Base-by-base conservation (phyloP, 2,329 filamentous ascomycete genomes). In the Bimuria novae-zelandiae region DNA sequence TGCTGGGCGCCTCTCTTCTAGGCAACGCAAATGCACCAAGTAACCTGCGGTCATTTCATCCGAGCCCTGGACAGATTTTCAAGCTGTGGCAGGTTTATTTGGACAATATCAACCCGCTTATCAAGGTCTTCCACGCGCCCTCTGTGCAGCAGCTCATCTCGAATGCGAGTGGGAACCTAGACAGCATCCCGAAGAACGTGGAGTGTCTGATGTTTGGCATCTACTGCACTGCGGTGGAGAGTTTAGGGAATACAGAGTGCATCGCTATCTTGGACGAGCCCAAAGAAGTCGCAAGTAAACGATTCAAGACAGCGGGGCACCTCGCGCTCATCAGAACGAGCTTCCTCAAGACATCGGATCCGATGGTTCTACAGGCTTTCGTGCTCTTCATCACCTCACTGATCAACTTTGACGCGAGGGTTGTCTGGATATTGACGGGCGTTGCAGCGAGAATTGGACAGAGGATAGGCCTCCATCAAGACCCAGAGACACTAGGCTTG, bases 11-110 rank as follows among this genome's bases (percentile, higher is more conserved):
- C 16, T 54, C 57, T 11, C 41, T 72, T 1, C 62, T 72, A 7
- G 59, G 63, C 8, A 51, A 33, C 19, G 51, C 57, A 1, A 47
- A 29, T 37, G 41, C 60, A n/a, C 40, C 57, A 1, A 49, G 36
- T 14, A 50, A 44, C 19, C 52, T 72, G 14, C 57, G 59, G 10
- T 68, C 74, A 1, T 59, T 85, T 0, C 86, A 88, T 60, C 89
- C 89, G 0, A 77, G 84, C 4, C 82, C 85, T 0, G 80, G 84
- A 11, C 84, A 89, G 29, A 82, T 89, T 22, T 86, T 89, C 63
- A 80, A 81, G 45, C 79, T 93, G 4, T 93, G 89, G 89, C 87
- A 91, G 67, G 77, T 84, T 7, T 92, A 87, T 59, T 75, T 91
- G 5, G 85, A 90, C 43, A 86, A 89, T 55, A 85, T 92, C 50